Conservation (phyloP, 768 basidiomycete genomes). For the Suillus decipiens region DNA sequence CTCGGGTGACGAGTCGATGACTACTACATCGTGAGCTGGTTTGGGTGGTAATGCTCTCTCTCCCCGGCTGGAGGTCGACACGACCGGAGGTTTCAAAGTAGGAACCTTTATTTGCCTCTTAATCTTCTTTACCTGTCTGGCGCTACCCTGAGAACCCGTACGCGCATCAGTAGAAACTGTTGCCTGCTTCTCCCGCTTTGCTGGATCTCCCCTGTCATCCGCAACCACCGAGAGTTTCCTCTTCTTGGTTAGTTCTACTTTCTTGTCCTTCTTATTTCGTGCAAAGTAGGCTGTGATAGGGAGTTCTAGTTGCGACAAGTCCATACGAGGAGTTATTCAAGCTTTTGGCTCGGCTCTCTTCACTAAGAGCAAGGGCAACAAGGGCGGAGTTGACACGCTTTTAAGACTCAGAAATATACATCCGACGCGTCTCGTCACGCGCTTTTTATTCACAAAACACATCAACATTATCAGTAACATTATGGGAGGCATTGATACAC, state of each 20-base stretch:
- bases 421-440: slow-evolving; percentile 25
- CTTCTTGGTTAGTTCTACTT: slow-evolving; percentile 10
- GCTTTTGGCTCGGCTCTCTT: not conserved
- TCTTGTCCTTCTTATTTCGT: slow-evolving; percentile 17
- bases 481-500: slow-evolving; percentile 30
- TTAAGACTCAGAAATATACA: slow-evolving; percentile 30
- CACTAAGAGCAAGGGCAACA: not conserved
- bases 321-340: slow-evolving; percentile 22
- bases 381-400: slow-evolving; percentile 44
- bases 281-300: slow-evolving; percentile 32
- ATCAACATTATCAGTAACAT: not conserved
- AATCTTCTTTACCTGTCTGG: not conserved
- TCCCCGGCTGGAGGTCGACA: not conserved
- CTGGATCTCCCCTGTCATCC: slow-evolving; percentile 11
- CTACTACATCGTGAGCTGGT: not conserved
- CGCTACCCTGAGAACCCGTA: not conserved
- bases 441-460: slow-evolving; percentile 1
- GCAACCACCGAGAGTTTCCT: not conserved
- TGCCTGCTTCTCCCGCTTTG: slow-evolving; percentile 22
- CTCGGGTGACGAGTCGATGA: not conserved
- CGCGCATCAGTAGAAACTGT: not conserved
- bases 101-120: not conserved
- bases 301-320: slow-evolving; percentile 35
- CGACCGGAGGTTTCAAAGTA: not conserved
- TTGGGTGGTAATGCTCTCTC: not conserved